phyloP scores from a whole-genome alignment of 2,329 filamentous ascomycete genomes.

The Aspergillus neotritici region DNA sequence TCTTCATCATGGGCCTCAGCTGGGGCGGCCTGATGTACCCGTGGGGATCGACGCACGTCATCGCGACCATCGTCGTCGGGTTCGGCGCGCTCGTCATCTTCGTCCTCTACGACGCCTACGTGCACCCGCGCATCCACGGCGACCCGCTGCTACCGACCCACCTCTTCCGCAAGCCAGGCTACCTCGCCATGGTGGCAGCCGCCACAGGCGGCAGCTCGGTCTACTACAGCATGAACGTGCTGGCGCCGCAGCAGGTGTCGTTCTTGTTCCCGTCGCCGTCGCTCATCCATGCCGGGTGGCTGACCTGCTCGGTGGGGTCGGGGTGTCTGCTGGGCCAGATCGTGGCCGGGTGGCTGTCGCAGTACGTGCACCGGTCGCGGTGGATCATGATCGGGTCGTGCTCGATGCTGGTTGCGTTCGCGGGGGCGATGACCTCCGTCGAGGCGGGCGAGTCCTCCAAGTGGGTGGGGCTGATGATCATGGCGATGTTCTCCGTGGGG shows the following conservation, averaged over 20 bases:
- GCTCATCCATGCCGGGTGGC: conserved; percentile 37
- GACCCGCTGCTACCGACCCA: conserved; percentile 40
- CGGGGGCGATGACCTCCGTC: not conserved
- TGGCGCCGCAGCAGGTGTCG: conserved; percentile 44
- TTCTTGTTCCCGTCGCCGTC: conserved; percentile 37
- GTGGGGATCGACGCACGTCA: conserved; percentile 39
- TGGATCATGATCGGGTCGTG: not conserved
- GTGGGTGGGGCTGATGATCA: not conserved
- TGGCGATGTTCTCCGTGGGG: not conserved
- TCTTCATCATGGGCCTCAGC: conserved; percentile 43
- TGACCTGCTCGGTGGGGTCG: conserved; percentile 18
- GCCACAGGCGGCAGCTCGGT: conserved; percentile 42
- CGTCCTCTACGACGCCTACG: conserved; percentile 29
- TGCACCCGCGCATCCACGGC: too few relatives aligned
- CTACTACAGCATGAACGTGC: conserved; percentile 42
- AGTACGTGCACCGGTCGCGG: too few relatives aligned
- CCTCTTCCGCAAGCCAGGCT: conserved; percentile 41
- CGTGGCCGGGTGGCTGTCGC: not conserved
- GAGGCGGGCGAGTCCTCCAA: not conserved
- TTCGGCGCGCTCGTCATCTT: conserved; percentile 32
- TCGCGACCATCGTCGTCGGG: conserved; percentile 37
- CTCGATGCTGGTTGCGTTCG: not conserved
- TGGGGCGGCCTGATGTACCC: conserved; percentile 40
- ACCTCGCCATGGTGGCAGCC: conserved; percentile 36
- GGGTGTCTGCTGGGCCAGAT: not conserved